Percentiles rank a stretch among this genome's conserved stretches.
These are phyloP conservation scores for Gossypium longicalyx DNA, from an alignment of 345 rosid genomes.

Conservation along the genomic window DNA sequence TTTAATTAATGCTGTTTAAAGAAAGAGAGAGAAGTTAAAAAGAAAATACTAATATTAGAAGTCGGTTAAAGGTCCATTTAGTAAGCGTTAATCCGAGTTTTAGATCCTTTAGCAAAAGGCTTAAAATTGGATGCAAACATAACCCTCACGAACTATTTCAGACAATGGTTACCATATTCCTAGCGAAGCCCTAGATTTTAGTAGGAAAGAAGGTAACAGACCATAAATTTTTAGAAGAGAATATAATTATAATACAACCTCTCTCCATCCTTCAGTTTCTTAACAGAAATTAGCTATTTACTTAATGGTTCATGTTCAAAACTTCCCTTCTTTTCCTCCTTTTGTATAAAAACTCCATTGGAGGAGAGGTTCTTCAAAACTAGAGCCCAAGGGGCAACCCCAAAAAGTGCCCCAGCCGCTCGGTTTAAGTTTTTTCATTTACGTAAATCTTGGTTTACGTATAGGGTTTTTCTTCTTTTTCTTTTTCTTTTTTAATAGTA, in stretches of 20 bases:
- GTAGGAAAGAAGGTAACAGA: not conserved
- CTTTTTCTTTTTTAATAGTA: not conserved
- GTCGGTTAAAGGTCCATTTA: too few relatives aligned
- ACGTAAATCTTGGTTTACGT: not conserved
- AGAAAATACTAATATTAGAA: too few relatives aligned
- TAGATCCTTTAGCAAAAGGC: not conserved
- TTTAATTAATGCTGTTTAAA: too few relatives aligned
- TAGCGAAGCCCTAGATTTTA: not conserved
- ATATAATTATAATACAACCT: not conserved
- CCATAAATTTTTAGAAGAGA: not conserved
- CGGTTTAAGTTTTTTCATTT: not conserved
- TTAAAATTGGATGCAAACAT: not conserved
- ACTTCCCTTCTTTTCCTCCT: not conserved
- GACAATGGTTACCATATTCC: not conserved
- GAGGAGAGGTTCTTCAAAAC: not conserved
- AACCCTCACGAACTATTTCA: not conserved
- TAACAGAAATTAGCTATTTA: not conserved
- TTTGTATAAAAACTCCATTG: not conserved
- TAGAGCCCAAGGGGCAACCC: conserved; percentile 30
- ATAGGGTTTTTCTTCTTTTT: not conserved
- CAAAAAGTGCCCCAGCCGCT: conserved; percentile 24
- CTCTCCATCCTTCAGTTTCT: not conserved
- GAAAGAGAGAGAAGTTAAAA: too few relatives aligned
- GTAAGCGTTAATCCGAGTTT: too few relatives aligned
- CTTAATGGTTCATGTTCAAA: conserved; percentile 6